phyloP scores from a whole-genome alignment of 805 yeast species.

The Metschnikowia reukaufii region DNA sequence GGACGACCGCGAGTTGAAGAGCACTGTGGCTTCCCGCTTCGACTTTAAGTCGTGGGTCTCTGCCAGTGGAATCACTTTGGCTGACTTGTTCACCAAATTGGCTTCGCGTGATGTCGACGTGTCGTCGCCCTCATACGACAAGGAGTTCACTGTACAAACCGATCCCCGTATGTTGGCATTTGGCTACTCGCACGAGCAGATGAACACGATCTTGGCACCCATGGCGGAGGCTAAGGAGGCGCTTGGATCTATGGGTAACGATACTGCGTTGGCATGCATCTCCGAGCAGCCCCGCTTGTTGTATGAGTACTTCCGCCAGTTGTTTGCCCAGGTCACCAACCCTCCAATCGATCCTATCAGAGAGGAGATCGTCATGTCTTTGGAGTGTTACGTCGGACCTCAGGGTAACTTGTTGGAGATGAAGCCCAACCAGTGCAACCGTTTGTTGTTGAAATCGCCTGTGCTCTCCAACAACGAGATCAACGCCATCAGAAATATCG shows the following conservation, averaged over 20 bases:
- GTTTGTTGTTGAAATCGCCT: conserved; percentile 81
- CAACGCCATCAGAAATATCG: conserved; percentile 69
- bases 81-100: conserved; percentile 67
- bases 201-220: conserved; percentile 79
- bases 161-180: conserved; percentile 85
- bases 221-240: conserved; percentile 98
- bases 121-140: conserved; percentile 17
- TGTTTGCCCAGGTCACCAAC: conserved; percentile 97
- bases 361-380: conserved; percentile 94
- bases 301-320: conserved; percentile 92
- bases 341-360: conserved; percentile 99
- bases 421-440: conserved; percentile 88
- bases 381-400: conserved; percentile 97
- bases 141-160: conserved; percentile 53
- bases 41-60: conserved; percentile 94
- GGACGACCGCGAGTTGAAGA: conserved; percentile 87
- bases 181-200: conserved; percentile 94
- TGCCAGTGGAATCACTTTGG: conserved; percentile 82
- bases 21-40: conserved; percentile 71
- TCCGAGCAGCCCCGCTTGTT: conserved; percentile 88
- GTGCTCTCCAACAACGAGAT: conserved; percentile 73
- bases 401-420: conserved; percentile 94
- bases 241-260: conserved; percentile 98
- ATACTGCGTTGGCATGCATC: conserved; percentile 90
- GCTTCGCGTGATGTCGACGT: conserved; percentile 35